Base-by-base conservation (phyloP, 352 stramenopile species). In the Pythium diclinum region DNA sequence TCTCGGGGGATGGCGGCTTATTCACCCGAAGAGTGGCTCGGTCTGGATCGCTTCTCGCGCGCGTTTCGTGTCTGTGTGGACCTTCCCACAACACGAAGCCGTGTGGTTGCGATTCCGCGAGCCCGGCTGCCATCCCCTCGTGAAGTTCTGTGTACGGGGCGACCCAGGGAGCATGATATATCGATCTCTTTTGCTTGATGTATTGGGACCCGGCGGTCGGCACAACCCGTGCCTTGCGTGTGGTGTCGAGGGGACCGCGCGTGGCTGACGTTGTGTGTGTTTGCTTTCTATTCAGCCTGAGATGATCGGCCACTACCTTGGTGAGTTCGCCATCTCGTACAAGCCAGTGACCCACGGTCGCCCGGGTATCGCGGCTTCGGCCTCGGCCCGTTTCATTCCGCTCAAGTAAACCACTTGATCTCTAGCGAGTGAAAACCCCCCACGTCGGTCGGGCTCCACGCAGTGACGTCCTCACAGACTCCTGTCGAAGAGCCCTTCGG, bases 281-380 rank as follows among this genome's bases (percentile, higher is more conserved):
- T 48, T 40, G 28, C 52, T 46, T 51, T 17, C 58, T 19, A 56
- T 28, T 47, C 68, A 94, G 89, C 95, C 97, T 32, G 97, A 99
- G 81, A 99, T 99, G 98, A 97, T 99, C 64, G 98, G 97, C 67
- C 97, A 99, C 92, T 99, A 99, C 87, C 91, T 99, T 49, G 98
- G 95, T 84, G 98, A 99, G 83, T 99, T 99, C 76, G 98, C 97
- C 72, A 99, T 99, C 85, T 99, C 97, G 36, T 95, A 94, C 83
- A 99, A 99, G 90, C 96, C 97, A 59, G 97, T 99, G 53, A 91
- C 95, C 75, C 97, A 99, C 87, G 96, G 97, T 86, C 95, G 97
- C 83, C 97, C 97, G 71, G 97, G 97, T 96, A 99, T 99, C 71
- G 97, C 95, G 63, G 96, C 96, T 55, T 98, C 96, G 59, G 97